These are phyloP conservation scores for Boletales sp. DNA, from an alignment of 768 basidiomycete genomes.

Conservation along the genomic window DNA sequence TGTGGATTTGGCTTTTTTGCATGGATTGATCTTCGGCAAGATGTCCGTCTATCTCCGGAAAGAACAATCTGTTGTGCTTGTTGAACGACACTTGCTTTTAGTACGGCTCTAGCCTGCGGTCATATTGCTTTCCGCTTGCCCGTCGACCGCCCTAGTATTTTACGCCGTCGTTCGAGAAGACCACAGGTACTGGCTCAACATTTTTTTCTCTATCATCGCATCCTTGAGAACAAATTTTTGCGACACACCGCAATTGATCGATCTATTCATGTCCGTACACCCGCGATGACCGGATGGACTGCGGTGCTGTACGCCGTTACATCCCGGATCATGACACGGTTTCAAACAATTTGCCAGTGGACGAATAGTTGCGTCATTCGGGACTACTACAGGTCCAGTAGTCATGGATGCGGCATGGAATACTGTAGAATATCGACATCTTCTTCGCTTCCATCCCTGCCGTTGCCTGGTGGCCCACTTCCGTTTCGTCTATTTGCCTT, in stretches of 20 bases:
- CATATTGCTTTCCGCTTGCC: slow-evolving; percentile 5
- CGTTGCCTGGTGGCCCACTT: slow-evolving; percentile 21
- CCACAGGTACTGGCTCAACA: slow-evolving; percentile 1
- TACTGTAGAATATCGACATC: slow-evolving; percentile 13
- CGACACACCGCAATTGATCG: slow-evolving; percentile 11
- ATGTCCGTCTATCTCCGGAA: slow-evolving; percentile 33
- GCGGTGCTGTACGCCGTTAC: slow-evolving; percentile 20
- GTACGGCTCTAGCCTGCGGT: slow-evolving; percentile 16
- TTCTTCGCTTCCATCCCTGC: slow-evolving; percentile 23
- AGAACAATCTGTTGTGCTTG: slow-evolving; percentile 10
- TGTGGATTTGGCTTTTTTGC: slow-evolving; percentile 34
- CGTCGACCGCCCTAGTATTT: slow-evolving; percentile 1
- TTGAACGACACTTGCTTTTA: slow-evolving; percentile 9
- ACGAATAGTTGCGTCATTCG: slow-evolving; percentile 8
- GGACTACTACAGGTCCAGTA: slow-evolving; percentile 4
- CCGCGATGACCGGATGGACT: slow-evolving; percentile 27
- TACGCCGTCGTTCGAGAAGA: slow-evolving; percentile 1
- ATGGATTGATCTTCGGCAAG: slow-evolving; percentile 28
- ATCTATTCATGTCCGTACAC: slow-evolving; percentile 30
- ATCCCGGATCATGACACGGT: slow-evolving; percentile 27
- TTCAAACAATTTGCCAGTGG: slow-evolving; percentile 1
- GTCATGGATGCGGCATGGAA: slow-evolving; percentile 9
- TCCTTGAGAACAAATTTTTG: slow-evolving; percentile 22
- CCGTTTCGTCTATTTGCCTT: slow-evolving; percentile 20
- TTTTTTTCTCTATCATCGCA: neutral